Base-by-base conservation (phyloP, 1,284 basidiomycete species). In the Ganoderma leucocontextum region DNA sequence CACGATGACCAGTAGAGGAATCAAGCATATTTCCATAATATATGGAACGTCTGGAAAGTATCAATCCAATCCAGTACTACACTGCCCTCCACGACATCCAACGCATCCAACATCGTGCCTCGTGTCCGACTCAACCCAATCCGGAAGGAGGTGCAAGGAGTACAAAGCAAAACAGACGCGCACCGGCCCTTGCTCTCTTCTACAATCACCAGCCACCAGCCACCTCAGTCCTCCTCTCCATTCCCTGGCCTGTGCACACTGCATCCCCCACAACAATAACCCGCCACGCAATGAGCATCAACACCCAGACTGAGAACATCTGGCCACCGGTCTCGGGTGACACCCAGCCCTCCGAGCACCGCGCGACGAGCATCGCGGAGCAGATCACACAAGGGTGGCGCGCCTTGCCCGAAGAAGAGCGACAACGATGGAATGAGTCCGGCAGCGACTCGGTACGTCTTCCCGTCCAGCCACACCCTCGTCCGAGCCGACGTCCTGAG, bases 131-230 rank as follows among this genome's bases (percentile, higher is more conserved):
- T 2, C 29, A 7, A 10, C 53, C 53, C 13, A 35, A 55, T 35
- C 53, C 33, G 53, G 53, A 55, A 55, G 33, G 53, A 35, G n/a
- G 22, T 12, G 9, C 13, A 35, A 17, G 53, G 15, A 19, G 33
- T 5, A 55, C 52, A 17, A 55, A 55, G 29, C 4, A 15, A 55
- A 52, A 55, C 22, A 55, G 53, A 55, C 53, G 53, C 53, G 53
- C 53, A 55, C 53, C 29, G 53, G 53, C 12, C 29, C 53, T 55
- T 55, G 53, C 29, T 19, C 53, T 55, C 29, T 35, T 10, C 29
- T 35, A 55, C 49, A 8, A 44, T 29, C 29, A 55, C 17, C 53
- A 55, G 10, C 53, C 15, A 55, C 29, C 29, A 49, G 19, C 22
- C 47, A 13, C 29, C 53, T 4, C 25, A 29, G 2, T 29, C 33